These are phyloP conservation scores for Akebia trifoliata DNA, from an alignment of 164 flowering plant species.

Conservation along the genomic window DNA sequence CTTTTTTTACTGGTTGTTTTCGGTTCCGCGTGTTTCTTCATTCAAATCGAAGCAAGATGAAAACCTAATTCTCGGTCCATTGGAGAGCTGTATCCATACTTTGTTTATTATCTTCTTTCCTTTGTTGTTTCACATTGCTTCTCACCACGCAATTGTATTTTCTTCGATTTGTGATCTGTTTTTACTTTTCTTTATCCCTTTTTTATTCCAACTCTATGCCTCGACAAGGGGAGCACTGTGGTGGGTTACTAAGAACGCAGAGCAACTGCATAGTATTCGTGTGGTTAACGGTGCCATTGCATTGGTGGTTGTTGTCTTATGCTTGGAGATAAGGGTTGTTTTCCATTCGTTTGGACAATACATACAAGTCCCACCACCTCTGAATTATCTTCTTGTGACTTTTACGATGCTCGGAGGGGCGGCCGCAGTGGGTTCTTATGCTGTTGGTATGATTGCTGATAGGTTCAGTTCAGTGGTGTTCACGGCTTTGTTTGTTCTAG, in stretches of 20 bases:
- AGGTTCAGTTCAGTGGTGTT: slow-evolving; percentile 62
- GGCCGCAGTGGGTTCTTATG: slow-evolving; percentile 64
- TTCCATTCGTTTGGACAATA: slow-evolving; percentile 85
- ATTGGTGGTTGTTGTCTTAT: slow-evolving; percentile 63
- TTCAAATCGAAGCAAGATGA: slow-evolving; percentile 67
- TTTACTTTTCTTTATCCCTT: slow-evolving; percentile 84
- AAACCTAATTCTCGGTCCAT: slow-evolving; percentile 51
- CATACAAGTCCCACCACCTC: slow-evolving; percentile 90
- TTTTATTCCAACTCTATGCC: slow-evolving; percentile 76
- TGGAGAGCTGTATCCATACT: slow-evolving; percentile 81
- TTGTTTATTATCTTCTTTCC: slow-evolving; percentile 67
- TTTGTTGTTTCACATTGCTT: slow-evolving; percentile 61
- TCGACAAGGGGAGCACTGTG: slow-evolving; percentile 82
- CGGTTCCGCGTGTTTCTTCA: slow-evolving; percentile 72
- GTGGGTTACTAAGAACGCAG: slow-evolving; percentile 71
- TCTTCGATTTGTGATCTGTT: slow-evolving; percentile 62
- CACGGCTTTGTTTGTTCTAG: slow-evolving; percentile 59
- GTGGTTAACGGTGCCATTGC: slow-evolving; percentile 81
- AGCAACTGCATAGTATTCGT: slow-evolving; percentile 60
- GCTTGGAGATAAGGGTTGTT: slow-evolving; percentile 87
- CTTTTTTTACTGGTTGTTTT: slow-evolving; percentile 71
- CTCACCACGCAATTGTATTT: slow-evolving; percentile 50
- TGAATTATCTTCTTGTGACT: slow-evolving; percentile 81
- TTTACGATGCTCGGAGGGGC: slow-evolving; percentile 88
- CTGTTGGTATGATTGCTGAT: slow-evolving; percentile 77